Base-by-base conservation (phyloP, 139 green algal species). In the Pycnococcus provasolii region DNA sequence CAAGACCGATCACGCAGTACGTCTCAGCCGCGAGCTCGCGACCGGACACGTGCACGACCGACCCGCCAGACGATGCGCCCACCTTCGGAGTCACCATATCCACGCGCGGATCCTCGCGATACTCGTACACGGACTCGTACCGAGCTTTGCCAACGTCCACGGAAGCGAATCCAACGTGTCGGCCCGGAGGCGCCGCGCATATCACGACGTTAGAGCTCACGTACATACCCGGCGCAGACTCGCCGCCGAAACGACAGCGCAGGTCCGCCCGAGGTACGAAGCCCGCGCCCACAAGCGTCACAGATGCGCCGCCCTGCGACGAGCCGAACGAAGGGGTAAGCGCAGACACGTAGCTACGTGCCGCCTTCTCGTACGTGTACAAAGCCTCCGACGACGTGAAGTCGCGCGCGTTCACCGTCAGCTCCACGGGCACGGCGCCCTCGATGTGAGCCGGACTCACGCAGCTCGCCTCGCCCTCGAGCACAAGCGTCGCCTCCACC, bases 361-460 rank as follows among this genome's bases (percentile, higher is more conserved):
- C 26, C 26, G 26, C 26, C 26, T 26, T 26, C 26, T 26, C 26
- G 26, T 26, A 26, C 26, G 26, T 26, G 26, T 26, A 26, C 26
- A 26, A 15, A 5, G 42, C 54, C 7, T 15, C 54, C n/a, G 6
- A 44, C 9, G 54, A 15, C n/a, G 7, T 61, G 54, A 44, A 61
- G 7, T 8, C 54, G 13, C 9, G n/a, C 7, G 9, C 7, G 54
- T 26, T 26, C 54, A 61, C 5, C n/a, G n/a, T 37, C 54, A 61
- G n/a, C 54, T 61, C 54, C 54, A 61, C 54, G n/a, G 54, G 11
- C 54, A 61, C 54, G 9, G n/a, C n/a, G 9, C 54, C 54, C 9
- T n/a, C 9, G n/a, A 26, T 8, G 54, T 61, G 54, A n/a, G 54
- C 54, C n/a, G 54, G 54, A 6, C 9, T 15, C 54, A 15, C 54